These are phyloP conservation scores for Flaveria brownii DNA, from an alignment of 129 eudicot species.

Conservation along the genomic window DNA sequence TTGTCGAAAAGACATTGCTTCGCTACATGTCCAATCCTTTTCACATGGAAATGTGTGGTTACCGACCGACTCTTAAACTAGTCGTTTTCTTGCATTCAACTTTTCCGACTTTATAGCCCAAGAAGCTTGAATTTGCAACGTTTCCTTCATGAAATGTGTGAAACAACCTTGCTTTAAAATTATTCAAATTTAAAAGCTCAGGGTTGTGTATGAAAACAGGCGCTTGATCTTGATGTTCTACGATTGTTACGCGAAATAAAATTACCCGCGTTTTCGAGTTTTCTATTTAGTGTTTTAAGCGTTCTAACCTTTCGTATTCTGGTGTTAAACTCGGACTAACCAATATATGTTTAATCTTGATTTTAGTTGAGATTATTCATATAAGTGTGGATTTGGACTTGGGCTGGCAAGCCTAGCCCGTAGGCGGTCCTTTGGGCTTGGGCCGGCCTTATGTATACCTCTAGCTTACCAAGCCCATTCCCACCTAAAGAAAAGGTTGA, in stretches of 20 bases:
- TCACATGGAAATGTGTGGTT: slow-evolving; percentile 15
- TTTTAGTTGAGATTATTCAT: neutral
- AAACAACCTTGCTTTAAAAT: no score
- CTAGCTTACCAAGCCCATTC: neutral
- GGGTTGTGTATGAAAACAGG: no score
- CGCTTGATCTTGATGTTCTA: neutral
- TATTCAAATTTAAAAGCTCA: no score
- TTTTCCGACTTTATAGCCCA: neutral
- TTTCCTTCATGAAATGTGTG: neutral
- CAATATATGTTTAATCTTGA: neutral
- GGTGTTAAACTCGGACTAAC: neutral
- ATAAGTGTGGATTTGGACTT: neutral
- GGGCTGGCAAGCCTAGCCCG: neutral
- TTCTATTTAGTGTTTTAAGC: neutral
- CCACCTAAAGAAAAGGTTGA: neutral
- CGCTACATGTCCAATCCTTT: slow-evolving; percentile 8
- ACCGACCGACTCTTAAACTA: neutral
- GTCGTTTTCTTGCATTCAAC: neutral
- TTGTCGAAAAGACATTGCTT: slow-evolving; percentile 23
- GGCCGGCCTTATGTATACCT: neutral
- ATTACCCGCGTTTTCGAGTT: neutral
- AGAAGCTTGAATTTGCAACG: neutral
- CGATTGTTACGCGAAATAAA: neutral
- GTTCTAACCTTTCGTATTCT: neutral
- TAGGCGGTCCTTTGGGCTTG: neutral